Evolutionary conservation across 139 green algal species (phyloP).

Genomic region (Desmodesmus armatus): DNA sequence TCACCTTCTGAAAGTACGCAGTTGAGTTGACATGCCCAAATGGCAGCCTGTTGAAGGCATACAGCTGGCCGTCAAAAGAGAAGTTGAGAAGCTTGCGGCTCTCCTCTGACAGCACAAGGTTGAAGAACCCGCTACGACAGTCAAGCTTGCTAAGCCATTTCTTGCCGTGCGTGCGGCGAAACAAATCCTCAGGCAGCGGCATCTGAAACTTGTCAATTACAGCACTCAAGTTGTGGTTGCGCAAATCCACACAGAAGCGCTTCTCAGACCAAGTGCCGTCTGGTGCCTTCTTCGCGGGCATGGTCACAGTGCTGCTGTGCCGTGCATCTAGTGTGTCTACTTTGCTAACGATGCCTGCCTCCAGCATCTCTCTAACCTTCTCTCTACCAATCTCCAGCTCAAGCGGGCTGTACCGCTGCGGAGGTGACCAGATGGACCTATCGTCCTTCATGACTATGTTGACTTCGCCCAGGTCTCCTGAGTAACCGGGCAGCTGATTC

Average conservation of each 20-base stretch:
- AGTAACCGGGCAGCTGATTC: no score
- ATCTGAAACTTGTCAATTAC: conserved; percentile 29
- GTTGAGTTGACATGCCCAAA: conserved; percentile 44
- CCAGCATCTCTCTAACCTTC: no score
- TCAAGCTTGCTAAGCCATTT: conserved; percentile 52
- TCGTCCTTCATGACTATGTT: no score
- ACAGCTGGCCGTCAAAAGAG: conserved; percentile 10
- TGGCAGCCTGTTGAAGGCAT: conserved; percentile 20
- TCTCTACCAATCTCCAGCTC: no score
- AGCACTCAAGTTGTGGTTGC: conserved; percentile 33
- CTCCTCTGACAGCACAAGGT: conserved; percentile 8
- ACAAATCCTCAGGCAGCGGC: conserved; percentile 42
- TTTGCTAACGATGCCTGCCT: no score
- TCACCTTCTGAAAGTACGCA: conserved; percentile 33
- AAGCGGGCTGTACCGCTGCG: no score
- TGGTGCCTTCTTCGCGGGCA: no score
- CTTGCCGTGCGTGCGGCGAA: neutral
- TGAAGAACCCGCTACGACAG: conserved; percentile 43
- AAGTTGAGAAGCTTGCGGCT: conserved; percentile 36
- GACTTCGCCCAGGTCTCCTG: no score
- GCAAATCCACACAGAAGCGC: conserved; percentile 44
- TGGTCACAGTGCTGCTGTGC: no score
- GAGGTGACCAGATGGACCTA: no score
- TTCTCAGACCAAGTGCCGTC: conserved; percentile 33
- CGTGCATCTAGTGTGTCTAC: no score